phyloP scores from a whole-genome alignment of 495 filamentous ascomycete species.

The Aspergillus affinis region DNA sequence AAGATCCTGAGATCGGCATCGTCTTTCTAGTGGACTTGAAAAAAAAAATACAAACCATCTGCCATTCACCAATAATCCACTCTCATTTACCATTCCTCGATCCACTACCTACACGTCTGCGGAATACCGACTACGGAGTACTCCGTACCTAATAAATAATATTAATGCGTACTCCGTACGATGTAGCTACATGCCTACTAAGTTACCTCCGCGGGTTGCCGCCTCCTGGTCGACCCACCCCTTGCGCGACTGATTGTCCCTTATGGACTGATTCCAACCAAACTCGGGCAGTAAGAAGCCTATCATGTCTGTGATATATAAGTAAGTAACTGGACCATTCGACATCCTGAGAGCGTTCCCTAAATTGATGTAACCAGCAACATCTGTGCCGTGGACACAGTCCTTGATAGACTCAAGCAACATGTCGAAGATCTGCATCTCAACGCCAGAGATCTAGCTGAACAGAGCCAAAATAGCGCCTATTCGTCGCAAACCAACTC shows the following conservation, averaged over 20 bases:
- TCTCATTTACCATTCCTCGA: background rate
- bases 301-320: slow-evolving; percentile 64
- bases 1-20: too few species aligned
- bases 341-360: background rate
- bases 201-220: too few species aligned
- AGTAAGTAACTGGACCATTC: slow-evolving; percentile 49
- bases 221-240: too few species aligned
- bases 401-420: slow-evolving; percentile 75
- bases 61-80: background rate
- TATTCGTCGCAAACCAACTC: slow-evolving; percentile 18
- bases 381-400: slow-evolving; percentile 71
- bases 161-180: too few species aligned
- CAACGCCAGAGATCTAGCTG: slow-evolving; percentile 16
- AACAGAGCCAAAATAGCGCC: slow-evolving; percentile 11
- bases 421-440: slow-evolving; percentile 22
- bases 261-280: background rate
- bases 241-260: background rate
- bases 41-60: background rate
- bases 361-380: slow-evolving; percentile 53
- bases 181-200: too few species aligned
- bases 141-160: too few species aligned
- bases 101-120: background rate
- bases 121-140: too few species aligned
- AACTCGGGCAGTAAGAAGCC: background rate
- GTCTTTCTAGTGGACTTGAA: background rate